These are phyloP conservation scores for Oryza rufipogon DNA, from an alignment of 176 grass and related monocot genomes.

Conservation along the genomic window DNA sequence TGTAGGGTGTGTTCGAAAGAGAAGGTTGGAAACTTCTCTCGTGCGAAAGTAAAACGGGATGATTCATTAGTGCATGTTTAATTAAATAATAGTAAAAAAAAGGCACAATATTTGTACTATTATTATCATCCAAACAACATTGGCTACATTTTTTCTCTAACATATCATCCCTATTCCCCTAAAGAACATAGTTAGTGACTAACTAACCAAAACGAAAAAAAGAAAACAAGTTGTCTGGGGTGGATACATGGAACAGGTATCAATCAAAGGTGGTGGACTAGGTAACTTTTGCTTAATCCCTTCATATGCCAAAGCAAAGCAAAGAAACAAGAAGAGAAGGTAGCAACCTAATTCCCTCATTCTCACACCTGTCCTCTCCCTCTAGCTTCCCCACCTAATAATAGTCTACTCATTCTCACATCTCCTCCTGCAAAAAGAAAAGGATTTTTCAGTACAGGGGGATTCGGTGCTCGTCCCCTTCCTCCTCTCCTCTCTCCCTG, in stretches of 20 bases:
- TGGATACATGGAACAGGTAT: not conserved
- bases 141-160: not conserved
- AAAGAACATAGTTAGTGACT: not conserved
- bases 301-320: constrained; percentile 12
- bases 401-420: constrained; percentile 16
- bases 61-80: too few relatives aligned
- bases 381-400: constrained; percentile 16
- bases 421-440: not conserved
- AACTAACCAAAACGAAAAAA: not conserved
- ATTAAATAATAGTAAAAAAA: too few relatives aligned
- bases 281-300: not conserved
- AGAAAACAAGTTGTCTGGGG: not conserved
- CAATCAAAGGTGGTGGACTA: not conserved
- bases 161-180: not conserved
- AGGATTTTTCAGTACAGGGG: not conserved
- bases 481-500: not conserved
- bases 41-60: too few relatives aligned
- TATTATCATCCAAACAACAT: not conserved
- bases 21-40: too few relatives aligned
- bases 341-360: constrained; percentile 23
- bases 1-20: too few relatives aligned
- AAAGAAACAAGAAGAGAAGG: not conserved
- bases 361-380: constrained; percentile 28
- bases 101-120: too few relatives aligned
- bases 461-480: constrained; percentile 25